phyloP scores from a whole-genome alignment of 441 rosid species.

The Corymbia citriodora region DNA sequence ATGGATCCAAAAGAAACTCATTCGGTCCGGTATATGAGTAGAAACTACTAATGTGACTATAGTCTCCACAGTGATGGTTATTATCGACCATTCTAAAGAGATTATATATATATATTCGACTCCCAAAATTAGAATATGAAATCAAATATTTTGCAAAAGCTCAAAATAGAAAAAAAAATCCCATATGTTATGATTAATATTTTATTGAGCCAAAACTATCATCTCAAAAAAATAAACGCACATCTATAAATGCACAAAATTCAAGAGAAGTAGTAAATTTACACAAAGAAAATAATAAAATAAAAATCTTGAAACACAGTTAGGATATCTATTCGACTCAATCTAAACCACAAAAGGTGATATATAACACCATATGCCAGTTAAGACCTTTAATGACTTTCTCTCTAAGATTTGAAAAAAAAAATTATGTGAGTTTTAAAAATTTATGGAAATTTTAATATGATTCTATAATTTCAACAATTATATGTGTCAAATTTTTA shows the following conservation, averaged over 20 bases:
- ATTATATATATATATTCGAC: not conserved
- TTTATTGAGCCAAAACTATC: not conserved
- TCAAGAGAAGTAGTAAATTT: not conserved
- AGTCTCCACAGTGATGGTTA: not conserved
- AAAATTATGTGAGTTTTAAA: not conserved
- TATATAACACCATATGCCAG: fast-evolving
- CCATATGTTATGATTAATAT: not conserved
- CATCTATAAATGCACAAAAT: not conserved
- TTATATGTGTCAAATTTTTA: too few relatives aligned
- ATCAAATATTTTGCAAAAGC: not conserved
- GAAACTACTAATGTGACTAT: not conserved
- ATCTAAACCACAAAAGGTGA: fast-evolving
- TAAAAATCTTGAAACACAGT: fast-evolving
- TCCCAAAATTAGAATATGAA: not conserved
- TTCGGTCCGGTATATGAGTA: not conserved
- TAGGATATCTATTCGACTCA: fast-evolving
- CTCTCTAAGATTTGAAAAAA: too few relatives aligned
- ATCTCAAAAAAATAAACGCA: too few relatives aligned
- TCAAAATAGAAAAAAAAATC: not conserved
- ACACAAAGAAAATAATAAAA: fast-evolving
- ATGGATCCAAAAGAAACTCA: not conserved
- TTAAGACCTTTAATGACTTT: not conserved
- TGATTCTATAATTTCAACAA: not conserved
- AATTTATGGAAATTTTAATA: not conserved
- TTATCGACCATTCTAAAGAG: not conserved